These are phyloP conservation scores for Aspergillus proliferans DNA, from an alignment of 2,329 filamentous ascomycete genomes.

Conservation along the genomic window DNA sequence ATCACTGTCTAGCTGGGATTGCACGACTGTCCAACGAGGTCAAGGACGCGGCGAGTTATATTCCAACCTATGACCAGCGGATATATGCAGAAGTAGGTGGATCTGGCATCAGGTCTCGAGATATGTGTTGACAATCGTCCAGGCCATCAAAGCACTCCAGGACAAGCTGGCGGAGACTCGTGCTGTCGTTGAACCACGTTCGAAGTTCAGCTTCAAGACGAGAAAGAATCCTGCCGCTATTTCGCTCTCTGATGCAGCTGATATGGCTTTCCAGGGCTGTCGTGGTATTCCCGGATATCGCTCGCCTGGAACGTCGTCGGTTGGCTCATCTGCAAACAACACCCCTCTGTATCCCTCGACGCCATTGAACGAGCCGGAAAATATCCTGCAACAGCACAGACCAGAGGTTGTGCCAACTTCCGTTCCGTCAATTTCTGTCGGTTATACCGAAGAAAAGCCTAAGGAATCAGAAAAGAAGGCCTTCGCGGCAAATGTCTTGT, in stretches of 20 bases:
- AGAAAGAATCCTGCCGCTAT: constrained; percentile 51
- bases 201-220: constrained; percentile 77
- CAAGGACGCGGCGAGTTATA: constrained; percentile 71
- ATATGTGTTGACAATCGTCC: constrained; percentile 15
- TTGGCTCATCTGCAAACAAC: constrained; percentile 30
- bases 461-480: constrained; percentile 19
- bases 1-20: constrained; percentile 73
- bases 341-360: constrained; percentile 33
- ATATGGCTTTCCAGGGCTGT: constrained; percentile 46
- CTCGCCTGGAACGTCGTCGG: constrained; percentile 37
- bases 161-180: constrained; percentile 70
- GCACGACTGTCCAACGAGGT: constrained; percentile 76
- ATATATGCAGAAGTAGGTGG: constrained; percentile 67
- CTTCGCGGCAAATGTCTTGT: constrained; percentile 52
- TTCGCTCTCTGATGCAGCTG: constrained; percentile 51
- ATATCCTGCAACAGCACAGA: constrained; percentile 22
- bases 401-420: constrained; percentile 33
- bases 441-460: constrained; percentile 15
- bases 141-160: constrained; percentile 74
- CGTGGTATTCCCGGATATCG: constrained; percentile 39
- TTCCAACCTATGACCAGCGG: constrained; percentile 84
- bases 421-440: constrained; percentile 18
- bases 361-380: constrained; percentile 30
- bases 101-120: not conserved
- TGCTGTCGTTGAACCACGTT: constrained; percentile 62